phyloP scores from a whole-genome alignment of 345 rosid species.

The Hibiscus mutabilis region DNA sequence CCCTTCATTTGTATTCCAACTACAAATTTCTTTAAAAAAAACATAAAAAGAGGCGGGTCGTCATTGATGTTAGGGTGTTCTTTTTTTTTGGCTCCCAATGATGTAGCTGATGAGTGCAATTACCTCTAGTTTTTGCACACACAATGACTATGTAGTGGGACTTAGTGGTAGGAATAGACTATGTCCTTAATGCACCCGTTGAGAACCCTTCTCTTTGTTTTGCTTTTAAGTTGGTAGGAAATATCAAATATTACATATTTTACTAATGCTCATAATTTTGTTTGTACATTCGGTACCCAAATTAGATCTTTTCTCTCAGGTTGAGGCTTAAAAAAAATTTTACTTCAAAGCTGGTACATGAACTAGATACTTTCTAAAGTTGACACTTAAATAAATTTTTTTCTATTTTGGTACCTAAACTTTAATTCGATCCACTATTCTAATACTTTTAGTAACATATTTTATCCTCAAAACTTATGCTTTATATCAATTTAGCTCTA shows the following conservation, averaged over 20 bases:
- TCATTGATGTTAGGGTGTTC: constrained; percentile 11
- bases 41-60: background rate
- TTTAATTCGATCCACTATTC: too few species aligned
- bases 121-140: constrained; percentile 13
- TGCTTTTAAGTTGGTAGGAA: constrained; percentile 39
- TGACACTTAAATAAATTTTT: too few species aligned
- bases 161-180: constrained; percentile 2
- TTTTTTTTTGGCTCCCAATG: constrained; percentile 25
- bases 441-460: too few species aligned
- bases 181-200: constrained; percentile 21
- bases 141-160: background rate
- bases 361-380: too few species aligned
- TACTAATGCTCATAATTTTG: background rate
- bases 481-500: too few species aligned
- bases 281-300: too few species aligned
- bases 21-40: background rate
- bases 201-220: constrained; percentile 10
- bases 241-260: constrained; percentile 26
- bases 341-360: too few species aligned
- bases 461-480: too few species aligned
- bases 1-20: background rate
- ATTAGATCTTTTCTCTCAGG: too few species aligned
- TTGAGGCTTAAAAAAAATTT: too few species aligned
- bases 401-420: too few species aligned
- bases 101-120: constrained; percentile 27